Evolutionary conservation across 305 asterid genomes (phyloP).

Genomic region (Plantago coronopus): DNA sequence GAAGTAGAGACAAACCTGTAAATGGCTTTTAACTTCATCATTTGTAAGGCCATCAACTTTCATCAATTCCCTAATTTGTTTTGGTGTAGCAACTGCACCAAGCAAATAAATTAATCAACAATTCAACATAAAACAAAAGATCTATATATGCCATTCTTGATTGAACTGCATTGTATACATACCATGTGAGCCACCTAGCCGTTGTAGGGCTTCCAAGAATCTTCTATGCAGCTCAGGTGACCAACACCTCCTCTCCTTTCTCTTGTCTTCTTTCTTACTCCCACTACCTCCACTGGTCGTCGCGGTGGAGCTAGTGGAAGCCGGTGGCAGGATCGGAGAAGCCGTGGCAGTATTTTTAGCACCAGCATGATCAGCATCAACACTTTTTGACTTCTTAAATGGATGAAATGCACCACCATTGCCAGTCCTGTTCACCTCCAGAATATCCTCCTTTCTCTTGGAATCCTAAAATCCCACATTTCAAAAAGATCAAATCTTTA

Average conservation of each 20-base stretch:
- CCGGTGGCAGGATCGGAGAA: slow-evolving; percentile 21
- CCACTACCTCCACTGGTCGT: slow-evolving; percentile 45
- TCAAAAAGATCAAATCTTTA: slow-evolving; percentile 20
- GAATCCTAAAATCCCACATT: slow-evolving; percentile 38
- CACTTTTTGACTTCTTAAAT: slow-evolving; percentile 51
- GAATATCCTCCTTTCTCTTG: slow-evolving; percentile 36
- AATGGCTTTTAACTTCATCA: slow-evolving; percentile 96
- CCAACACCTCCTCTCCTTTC: slow-evolving; percentile 89
- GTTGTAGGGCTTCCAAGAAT: slow-evolving; percentile 74
- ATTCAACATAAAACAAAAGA: neutral
- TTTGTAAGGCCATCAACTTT: slow-evolving; percentile 93
- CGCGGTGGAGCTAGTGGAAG: slow-evolving; percentile 58
- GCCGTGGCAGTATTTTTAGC: slow-evolving; percentile 5
- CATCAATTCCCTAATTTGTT: slow-evolving; percentile 91
- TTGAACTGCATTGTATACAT: slow-evolving; percentile 40
- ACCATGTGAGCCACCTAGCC: slow-evolving; percentile 94
- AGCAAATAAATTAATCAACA: neutral
- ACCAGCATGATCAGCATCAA: slow-evolving; percentile 13
- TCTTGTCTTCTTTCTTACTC: slow-evolving; percentile 52
- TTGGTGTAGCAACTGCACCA: slow-evolving; percentile 77
- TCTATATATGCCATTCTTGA: neutral
- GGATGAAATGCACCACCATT: slow-evolving; percentile 72
- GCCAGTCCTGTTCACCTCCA: slow-evolving; percentile 56
- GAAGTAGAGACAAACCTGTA: slow-evolving; percentile 56
- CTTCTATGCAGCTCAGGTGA: slow-evolving; percentile 76